Percentiles rank a stretch among this genome's conserved stretches.
Conservation (phyloP, 306 rosid species). For the Trifolium dubium region DNA sequence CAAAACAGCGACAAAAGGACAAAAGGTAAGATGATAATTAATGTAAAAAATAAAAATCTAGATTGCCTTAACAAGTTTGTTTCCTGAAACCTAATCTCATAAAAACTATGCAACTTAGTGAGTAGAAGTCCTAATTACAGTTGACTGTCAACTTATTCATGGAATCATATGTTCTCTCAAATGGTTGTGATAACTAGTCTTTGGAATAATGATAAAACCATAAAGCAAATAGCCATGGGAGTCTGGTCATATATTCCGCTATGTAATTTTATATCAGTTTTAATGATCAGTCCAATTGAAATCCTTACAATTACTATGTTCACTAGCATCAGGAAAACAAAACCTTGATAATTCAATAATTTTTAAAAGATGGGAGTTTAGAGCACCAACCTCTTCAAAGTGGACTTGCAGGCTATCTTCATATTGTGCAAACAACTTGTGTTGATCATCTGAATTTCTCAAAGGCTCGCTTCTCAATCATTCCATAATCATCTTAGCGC, state of each 20-base stretch:
- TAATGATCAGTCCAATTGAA: slow-evolving; percentile 4
- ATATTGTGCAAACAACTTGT: not conserved
- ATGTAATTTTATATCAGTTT: not conserved
- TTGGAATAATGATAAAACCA: not conserved
- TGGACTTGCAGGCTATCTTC: slow-evolving; percentile 21
- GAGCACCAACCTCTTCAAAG: slow-evolving; percentile 22
- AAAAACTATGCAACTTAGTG: not conserved
- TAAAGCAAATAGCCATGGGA: not conserved
- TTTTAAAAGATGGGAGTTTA: not conserved
- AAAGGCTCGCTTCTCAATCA: slow-evolving; percentile 15
- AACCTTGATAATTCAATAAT: not conserved
- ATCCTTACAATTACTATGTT: not conserved
- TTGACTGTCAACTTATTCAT: not conserved
- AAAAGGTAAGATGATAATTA: not conserved
- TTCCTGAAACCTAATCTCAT: not conserved
- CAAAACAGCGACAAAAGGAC: not conserved
- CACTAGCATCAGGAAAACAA: slow-evolving; percentile 7
- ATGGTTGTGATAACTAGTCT: not conserved
- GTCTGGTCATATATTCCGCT: not conserved
- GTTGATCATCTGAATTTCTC: not conserved
- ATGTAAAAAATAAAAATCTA: not conserved
- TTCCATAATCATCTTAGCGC: slow-evolving; percentile 23
- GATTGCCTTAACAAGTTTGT: not conserved
- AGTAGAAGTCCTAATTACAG: not conserved
- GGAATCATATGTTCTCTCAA: not conserved